phyloP scores from a whole-genome alignment of 352 stramenopile genomes.

The Globisporangium okanoganense region DNA sequence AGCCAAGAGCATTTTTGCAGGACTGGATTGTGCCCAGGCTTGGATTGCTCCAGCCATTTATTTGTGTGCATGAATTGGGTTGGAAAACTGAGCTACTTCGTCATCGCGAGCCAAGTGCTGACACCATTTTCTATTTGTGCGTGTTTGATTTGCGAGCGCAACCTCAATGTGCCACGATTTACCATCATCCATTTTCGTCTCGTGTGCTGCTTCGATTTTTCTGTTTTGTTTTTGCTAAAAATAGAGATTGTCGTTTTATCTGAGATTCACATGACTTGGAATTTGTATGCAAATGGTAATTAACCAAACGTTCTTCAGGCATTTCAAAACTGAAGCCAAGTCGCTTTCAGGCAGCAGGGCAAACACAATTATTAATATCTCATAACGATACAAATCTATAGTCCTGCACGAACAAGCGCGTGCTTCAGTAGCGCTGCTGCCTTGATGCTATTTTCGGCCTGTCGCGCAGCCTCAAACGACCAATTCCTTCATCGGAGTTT shows the following conservation, averaged over 20 bases:
- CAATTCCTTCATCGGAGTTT: conserved; percentile 2
- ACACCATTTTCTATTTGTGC: neutral
- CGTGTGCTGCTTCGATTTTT: conserved; percentile 2
- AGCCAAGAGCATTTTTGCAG: neutral
- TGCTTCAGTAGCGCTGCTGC: neutral
- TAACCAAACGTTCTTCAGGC: neutral
- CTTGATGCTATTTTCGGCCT: neutral
- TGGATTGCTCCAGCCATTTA: neutral
- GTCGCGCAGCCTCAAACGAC: neutral
- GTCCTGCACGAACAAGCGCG: neutral
- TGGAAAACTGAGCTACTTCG: neutral
- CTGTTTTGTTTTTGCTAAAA: neutral
- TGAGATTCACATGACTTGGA: neutral
- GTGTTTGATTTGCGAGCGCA: neutral
- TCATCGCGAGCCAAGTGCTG: neutral
- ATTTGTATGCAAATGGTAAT: neutral
- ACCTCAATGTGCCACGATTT: neutral
- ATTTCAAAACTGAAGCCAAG: conserved; percentile 1
- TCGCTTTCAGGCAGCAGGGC: neutral
- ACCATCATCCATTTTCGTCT: neutral
- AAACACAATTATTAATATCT: neutral
- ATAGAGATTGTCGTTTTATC: neutral
- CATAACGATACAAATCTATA: neutral
- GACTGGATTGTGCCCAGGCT: neutral
- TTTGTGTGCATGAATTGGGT: no score